Evolutionary conservation across 129 eudicot genomes (phyloP), one percentile per base, ranked within the genome.

Genomic region (Flaveria trinervia): DNA sequence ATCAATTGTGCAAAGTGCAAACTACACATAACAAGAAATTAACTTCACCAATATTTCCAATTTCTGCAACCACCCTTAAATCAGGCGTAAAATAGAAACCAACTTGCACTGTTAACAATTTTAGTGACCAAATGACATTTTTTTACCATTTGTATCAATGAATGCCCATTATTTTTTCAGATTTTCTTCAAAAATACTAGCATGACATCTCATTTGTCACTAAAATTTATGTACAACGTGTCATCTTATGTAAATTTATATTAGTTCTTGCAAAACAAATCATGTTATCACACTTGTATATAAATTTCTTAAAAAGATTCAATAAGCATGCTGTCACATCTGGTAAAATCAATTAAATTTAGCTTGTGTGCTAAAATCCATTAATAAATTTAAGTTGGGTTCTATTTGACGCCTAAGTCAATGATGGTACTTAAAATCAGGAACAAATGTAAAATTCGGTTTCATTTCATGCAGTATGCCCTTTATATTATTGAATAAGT

Each of bases 111-210:
- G 13, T 60, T 9, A 4, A 2, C 1, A 2, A 20, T 60, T 60
- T 60, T 23, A 10, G 65, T 5, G 3, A 28, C 16, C 41, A 61
- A 61, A 26, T 61, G 68, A 13, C 18, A 26, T 61, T 25, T 26
- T 61, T 23, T 11, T 22, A 22, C 14, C 30, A 60, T 9, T 3
- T 26, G 17, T 26, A 61, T 17, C 44, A 61, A 6, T 26, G 39
- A 26, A 61, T 61, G 68, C 68, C 68, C 4, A 61, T 61, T 28
- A 54, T 54, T 54, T 54, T 54, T 17, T 54, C 68, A 61, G 10
- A 22, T 11, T 59, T 59, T 59, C 36, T 20, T 7, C 9, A 18
- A 56, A 56, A 9, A 18, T 23, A 5, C 64, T 23, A 51, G 6
- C 18, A 51, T 18, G 56, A 15, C 59, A n/a, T 52, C 59, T n/a